These are phyloP conservation scores for Globisporangium perplexum DNA, from an alignment of 352 stramenopile species.

Conservation along the genomic window DNA sequence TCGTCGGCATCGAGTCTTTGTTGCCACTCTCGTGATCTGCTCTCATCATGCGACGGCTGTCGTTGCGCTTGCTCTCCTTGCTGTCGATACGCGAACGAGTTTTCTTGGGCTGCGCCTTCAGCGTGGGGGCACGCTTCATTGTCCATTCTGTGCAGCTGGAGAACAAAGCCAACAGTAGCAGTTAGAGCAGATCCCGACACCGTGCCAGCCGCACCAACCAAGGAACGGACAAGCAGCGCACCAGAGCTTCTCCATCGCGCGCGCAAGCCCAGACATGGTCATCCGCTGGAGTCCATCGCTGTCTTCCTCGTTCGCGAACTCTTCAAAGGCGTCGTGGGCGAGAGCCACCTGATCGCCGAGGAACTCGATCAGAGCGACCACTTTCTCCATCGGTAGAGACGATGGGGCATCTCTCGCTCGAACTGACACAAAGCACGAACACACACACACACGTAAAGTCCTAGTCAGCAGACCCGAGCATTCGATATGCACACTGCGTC, in stretches of 20 bases:
- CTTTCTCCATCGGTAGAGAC: slow-evolving; percentile 28
- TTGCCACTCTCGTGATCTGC: neutral
- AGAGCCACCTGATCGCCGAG: slow-evolving; percentile 56
- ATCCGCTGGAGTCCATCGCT: slow-evolving; percentile 18
- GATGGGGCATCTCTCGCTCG: neutral
- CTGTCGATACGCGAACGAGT: neutral
- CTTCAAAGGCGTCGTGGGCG: slow-evolving; percentile 48
- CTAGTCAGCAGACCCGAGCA: too few species aligned
- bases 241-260: slow-evolving; percentile 40
- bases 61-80: neutral
- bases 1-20: slow-evolving; percentile 3
- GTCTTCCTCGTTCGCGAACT: slow-evolving; percentile 20
- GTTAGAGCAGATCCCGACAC: neutral
- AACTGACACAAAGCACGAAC: neutral
- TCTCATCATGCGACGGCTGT: neutral
- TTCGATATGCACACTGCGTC: neutral
- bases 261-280: slow-evolving; percentile 35
- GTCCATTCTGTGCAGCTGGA: slow-evolving; percentile 14
- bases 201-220: neutral
- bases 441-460: neutral
- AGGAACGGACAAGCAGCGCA: slow-evolving; percentile 8
- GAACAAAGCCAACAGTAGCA: neutral
- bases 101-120: neutral
- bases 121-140: slow-evolving; percentile 3
- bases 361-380: slow-evolving; percentile 54